Conservation (phyloP, 2,329 filamentous ascomycete genomes). For the Magnaporthiopsis poae region DNA sequence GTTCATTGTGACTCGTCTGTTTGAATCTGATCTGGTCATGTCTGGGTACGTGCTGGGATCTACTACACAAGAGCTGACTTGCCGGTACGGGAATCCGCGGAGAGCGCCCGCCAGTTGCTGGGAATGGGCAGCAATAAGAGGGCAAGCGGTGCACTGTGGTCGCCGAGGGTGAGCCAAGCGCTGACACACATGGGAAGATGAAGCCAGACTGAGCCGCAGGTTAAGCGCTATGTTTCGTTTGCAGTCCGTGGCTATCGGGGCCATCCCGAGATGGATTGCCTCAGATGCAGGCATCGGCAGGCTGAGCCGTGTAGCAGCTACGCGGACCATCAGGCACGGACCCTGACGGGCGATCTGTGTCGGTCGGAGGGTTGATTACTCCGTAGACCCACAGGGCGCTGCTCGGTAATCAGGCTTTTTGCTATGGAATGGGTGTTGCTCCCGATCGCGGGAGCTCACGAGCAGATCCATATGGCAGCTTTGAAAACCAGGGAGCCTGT, state of each 20-base stretch:
- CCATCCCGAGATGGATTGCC: neutral
- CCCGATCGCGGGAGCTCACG: too few relatives aligned
- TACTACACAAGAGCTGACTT: neutral
- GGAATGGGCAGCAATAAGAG: neutral
- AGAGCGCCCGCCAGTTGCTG: neutral
- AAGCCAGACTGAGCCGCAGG: neutral
- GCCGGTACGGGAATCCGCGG: neutral
- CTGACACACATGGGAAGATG: neutral
- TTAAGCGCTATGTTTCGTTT: neutral
- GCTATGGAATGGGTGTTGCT: neutral
- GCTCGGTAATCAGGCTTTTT: neutral
- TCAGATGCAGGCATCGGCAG: neutral
- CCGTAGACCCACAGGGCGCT: too few relatives aligned
- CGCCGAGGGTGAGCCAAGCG: neutral
- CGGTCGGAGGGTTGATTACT: neutral
- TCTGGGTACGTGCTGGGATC: neutral
- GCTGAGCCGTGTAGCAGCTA: neutral
- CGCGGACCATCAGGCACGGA: neutral
- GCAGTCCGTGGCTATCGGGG: neutral
- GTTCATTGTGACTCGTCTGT: neutral
- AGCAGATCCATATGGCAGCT: neutral
- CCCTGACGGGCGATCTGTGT: neutral
- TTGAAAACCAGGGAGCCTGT: neutral
- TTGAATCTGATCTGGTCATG: too few relatives aligned
- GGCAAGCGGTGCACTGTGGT: neutral